Conservation (phyloP, 306 rosid genomes). For the Elaeagnus macrophylla region DNA sequence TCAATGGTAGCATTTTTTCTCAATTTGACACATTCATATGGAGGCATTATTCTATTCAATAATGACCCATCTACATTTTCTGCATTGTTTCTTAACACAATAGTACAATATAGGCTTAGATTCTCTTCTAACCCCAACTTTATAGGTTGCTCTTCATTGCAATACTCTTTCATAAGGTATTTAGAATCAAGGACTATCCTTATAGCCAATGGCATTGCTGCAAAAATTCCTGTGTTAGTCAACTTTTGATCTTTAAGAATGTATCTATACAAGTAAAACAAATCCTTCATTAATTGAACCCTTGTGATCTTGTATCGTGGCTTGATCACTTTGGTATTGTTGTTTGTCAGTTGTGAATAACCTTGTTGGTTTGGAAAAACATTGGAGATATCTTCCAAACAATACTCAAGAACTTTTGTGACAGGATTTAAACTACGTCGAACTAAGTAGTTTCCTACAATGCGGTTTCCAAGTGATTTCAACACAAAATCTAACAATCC, state of each 20-base stretch:
- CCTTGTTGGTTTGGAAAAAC: constrained; percentile 35
- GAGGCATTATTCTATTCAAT: constrained; percentile 24
- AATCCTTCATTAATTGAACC: constrained; percentile 56
- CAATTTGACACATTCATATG: constrained; percentile 51
- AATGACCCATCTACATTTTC: background rate
- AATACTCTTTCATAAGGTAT: constrained; percentile 54
- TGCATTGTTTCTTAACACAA: constrained; percentile 29
- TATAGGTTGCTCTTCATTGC: constrained; percentile 21
- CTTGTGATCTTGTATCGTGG: constrained; percentile 48
- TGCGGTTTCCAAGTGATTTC: constrained; percentile 63
- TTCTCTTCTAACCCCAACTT: constrained; percentile 38
- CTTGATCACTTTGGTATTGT: constrained; percentile 19
- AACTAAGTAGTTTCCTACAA: constrained; percentile 71
- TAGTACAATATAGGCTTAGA: constrained; percentile 37
- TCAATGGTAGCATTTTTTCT: constrained; percentile 43
- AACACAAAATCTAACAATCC: constrained; percentile 73
- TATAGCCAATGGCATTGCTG: constrained; percentile 54
- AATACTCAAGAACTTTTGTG: constrained; percentile 71
- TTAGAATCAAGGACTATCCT: constrained; percentile 63
- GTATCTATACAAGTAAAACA: constrained; percentile 45
- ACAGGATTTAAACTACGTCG: constrained; percentile 65
- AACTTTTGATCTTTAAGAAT: constrained; percentile 49
- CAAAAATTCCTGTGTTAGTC: constrained; percentile 24
- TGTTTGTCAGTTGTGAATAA: constrained; percentile 6
- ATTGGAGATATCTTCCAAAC: constrained; percentile 62